Percentiles rank a stretch among this genome's conserved stretches.
Evolutionary conservation across 495 filamentous ascomycete species (phyloP).

Genomic region (Podospora australis): DNA sequence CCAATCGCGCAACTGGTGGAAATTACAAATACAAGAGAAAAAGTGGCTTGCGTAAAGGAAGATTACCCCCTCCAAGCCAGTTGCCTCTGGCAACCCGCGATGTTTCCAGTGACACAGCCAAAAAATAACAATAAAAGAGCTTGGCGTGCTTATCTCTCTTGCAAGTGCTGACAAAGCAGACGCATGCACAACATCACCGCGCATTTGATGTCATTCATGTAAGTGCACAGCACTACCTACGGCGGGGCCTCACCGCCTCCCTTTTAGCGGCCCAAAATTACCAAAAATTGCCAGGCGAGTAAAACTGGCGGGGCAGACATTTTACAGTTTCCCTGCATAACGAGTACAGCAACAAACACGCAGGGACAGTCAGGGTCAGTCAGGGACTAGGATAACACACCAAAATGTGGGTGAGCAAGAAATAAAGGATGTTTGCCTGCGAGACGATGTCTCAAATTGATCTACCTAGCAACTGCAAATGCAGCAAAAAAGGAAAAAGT

Average conservation of each 20-base stretch:
- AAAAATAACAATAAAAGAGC: too few species aligned
- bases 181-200: neutral
- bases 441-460: slow-evolving; percentile 16
- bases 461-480: slow-evolving; percentile 21
- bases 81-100: too few species aligned
- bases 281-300: too few species aligned
- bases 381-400: neutral
- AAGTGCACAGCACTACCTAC: neutral
- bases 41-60: too few species aligned
- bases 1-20: too few species aligned
- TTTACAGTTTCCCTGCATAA: too few species aligned
- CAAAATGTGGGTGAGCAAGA: neutral
- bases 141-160: neutral
- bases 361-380: too few species aligned
- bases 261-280: slow-evolving; percentile 1
- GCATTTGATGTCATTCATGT: slow-evolving; percentile 10
- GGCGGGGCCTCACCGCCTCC: slow-evolving; percentile 13
- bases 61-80: too few species aligned
- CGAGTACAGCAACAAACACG: too few species aligned
- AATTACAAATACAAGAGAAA: too few species aligned
- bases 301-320: too few species aligned
- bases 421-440: slow-evolving; percentile 1
- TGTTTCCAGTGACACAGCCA: too few species aligned
- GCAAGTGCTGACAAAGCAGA: slow-evolving; percentile 11
- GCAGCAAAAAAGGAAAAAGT: slow-evolving; percentile 21